Evolutionary conservation across 1,139 yeast genomes (phyloP).

Genomic region (Diutina catenulata): DNA sequence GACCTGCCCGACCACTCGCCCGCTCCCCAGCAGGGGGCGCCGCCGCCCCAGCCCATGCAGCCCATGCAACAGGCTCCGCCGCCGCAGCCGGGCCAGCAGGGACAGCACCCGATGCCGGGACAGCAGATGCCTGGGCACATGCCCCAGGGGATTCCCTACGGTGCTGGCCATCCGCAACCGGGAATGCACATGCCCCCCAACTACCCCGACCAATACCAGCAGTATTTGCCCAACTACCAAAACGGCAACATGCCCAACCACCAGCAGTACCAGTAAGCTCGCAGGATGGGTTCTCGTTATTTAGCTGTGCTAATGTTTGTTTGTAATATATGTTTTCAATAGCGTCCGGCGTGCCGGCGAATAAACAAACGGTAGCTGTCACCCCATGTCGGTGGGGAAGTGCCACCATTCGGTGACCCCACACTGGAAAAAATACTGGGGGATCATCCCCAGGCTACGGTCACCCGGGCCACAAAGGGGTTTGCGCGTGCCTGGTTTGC

Average conservation of each 20-base stretch:
- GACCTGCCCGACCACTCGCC: conserved; percentile 33
- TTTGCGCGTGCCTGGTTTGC: too few species aligned
- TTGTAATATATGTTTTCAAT: conserved; percentile 3
- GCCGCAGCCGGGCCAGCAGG: conserved; percentile 17
- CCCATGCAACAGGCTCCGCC: conserved; percentile 10
- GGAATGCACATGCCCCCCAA: conserved; percentile 31
- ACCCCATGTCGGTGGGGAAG: too few species aligned
- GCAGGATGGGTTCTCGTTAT: not conserved
- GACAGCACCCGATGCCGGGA: conserved; percentile 9
- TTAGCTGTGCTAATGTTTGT: not conserved
- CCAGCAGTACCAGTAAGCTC: conserved; percentile 21
- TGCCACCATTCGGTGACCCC: not conserved
- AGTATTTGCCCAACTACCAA: conserved; percentile 3
- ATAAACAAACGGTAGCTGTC: too few species aligned
- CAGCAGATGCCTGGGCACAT: conserved; percentile 37
- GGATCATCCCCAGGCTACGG: too few species aligned
- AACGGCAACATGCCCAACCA: conserved; percentile 34
- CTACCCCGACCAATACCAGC: conserved; percentile 29
- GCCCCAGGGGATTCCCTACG: conserved; percentile 34
- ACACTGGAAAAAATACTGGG: too few species aligned
- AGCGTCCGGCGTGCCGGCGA: too few species aligned
- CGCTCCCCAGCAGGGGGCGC: conserved; percentile 17
- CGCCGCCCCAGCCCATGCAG: conserved; percentile 21
- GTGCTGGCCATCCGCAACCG: conserved; percentile 25
- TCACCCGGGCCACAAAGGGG: too few species aligned